Conservation (phyloP, 768 basidiomycete species). For the Leucocoprinus leucothites region DNA sequence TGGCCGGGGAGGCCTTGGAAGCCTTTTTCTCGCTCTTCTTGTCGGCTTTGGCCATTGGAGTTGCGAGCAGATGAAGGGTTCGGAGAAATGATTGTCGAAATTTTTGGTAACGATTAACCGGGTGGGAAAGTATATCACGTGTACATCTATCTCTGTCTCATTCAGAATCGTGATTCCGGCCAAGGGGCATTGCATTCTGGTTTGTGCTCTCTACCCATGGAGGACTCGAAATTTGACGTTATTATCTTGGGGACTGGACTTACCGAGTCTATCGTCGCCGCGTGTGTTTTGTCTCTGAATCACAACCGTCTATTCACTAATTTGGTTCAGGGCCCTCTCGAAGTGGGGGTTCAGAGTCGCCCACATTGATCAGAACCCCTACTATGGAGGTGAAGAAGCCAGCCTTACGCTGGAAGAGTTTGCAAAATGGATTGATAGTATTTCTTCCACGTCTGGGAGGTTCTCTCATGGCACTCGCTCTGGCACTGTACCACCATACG, state of each 20-base stretch:
- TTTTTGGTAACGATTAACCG: slow-evolving; percentile 19
- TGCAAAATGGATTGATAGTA: slow-evolving; percentile 57
- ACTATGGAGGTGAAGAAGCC: slow-evolving; percentile 85
- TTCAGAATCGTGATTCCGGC: slow-evolving; percentile 15
- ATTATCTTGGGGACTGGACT: slow-evolving; percentile 78
- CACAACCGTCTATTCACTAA: neutral
- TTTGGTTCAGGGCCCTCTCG: slow-evolving; percentile 67
- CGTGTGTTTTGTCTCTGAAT: slow-evolving; percentile 51
- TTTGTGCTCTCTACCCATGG: slow-evolving; percentile 22
- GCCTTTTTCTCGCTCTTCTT: slow-evolving; percentile 43
- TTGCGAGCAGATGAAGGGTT: slow-evolving; percentile 17
- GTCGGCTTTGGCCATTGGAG: slow-evolving; percentile 44
- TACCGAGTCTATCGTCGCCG: slow-evolving; percentile 81
- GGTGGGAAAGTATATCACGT: slow-evolving; percentile 29
- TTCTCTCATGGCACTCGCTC: slow-evolving; percentile 46
- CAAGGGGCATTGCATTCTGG: neutral
- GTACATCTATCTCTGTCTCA: slow-evolving; percentile 10
- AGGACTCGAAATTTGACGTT: slow-evolving; percentile 55
- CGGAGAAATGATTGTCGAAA: slow-evolving; percentile 21
- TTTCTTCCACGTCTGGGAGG: slow-evolving; percentile 19
- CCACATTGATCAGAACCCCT: slow-evolving; percentile 80
- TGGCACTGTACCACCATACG: slow-evolving; percentile 41
- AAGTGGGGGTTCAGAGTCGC: slow-evolving; percentile 87
- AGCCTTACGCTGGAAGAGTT: slow-evolving; percentile 82
- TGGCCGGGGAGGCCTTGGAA: slow-evolving; percentile 23